These are phyloP conservation scores for Leccinum holopus DNA, from an alignment of 1,284 basidiomycete species.

Conservation along the genomic window DNA sequence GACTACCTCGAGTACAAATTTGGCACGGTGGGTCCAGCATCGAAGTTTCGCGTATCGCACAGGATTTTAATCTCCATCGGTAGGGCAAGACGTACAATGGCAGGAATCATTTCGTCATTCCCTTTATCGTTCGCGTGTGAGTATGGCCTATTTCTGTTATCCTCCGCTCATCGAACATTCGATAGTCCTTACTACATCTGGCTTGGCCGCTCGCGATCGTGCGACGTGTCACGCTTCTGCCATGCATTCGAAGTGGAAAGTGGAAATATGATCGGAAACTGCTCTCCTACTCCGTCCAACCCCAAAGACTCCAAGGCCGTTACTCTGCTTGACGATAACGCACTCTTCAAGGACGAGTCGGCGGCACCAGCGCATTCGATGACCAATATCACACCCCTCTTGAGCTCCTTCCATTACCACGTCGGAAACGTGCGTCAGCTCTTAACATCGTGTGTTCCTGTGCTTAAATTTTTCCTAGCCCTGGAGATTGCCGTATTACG, in stretches of 20 bases:
- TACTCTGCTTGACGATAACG: constrained; percentile 42
- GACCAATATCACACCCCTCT: constrained; percentile 54
- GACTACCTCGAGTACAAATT: constrained; percentile 84
- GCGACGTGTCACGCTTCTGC: constrained; percentile 59
- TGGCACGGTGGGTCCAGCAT: constrained; percentile 50
- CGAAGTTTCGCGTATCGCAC: not conserved
- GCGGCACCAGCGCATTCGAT: constrained; percentile 31
- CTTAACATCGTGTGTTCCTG: not conserved
- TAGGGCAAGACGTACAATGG: constrained; percentile 53
- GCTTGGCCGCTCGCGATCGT: constrained; percentile 56
- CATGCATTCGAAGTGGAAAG: constrained; percentile 73
- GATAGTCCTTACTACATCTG: constrained; percentile 64
- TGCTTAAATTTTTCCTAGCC: constrained; percentile 37
- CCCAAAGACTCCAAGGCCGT: constrained; percentile 35
- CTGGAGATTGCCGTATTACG: constrained; percentile 78
- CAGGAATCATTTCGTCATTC: constrained; percentile 70
- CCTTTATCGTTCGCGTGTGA: constrained; percentile 67
- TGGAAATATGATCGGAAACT: constrained; percentile 62
- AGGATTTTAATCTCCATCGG: not conserved
- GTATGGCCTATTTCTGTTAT: constrained; percentile 15
- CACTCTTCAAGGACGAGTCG: constrained; percentile 32
- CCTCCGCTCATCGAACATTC: constrained; percentile 1
- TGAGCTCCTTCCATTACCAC: constrained; percentile 79
- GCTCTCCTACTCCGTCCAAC: constrained; percentile 41
- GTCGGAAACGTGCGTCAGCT: constrained; percentile 47